Evolutionary conservation across 768 basidiomycete species (phyloP).

Genomic region (Termitomyces sp.): DNA sequence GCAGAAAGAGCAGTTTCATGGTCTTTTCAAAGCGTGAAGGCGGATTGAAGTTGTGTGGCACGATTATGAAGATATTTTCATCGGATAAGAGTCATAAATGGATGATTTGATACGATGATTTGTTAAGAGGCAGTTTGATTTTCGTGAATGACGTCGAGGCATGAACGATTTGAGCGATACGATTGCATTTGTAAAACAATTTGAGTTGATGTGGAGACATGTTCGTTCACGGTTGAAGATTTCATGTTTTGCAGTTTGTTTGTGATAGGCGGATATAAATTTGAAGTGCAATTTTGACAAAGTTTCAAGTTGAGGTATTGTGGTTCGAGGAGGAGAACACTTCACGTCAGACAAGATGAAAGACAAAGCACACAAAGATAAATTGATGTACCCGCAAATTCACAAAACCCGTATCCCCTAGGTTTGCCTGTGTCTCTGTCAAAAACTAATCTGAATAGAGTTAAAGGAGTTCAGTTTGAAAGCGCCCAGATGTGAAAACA

Average conservation of each 20-base stretch:
- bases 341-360: conserved; percentile 30
- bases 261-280: not conserved
- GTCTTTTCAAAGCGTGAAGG: conserved; percentile 42
- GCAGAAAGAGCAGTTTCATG: conserved; percentile 95
- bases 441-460: conserved; percentile 62
- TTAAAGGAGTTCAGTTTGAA: conserved; percentile 8
- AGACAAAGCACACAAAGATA: conserved; percentile 20
- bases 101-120: not conserved
- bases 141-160: too few species aligned
- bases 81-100: not conserved
- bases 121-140: not conserved
- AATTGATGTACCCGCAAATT: conserved; percentile 75
- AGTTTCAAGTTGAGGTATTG: not conserved
- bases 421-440: conserved; percentile 94
- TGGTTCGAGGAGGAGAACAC: conserved; percentile 14
- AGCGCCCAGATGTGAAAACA: not conserved
- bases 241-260: not conserved
- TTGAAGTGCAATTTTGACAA: conserved; percentile 2
- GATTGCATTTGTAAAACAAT: not conserved
- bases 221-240: not conserved
- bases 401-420: conserved; percentile 90
- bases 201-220: not conserved
- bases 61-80: not conserved
- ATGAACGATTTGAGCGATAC: not conserved
- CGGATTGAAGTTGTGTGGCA: conserved; percentile 9